Evolutionary conservation across 2,329 filamentous ascomycete genomes (phyloP).

Genomic region (Xylaria sp.): DNA sequence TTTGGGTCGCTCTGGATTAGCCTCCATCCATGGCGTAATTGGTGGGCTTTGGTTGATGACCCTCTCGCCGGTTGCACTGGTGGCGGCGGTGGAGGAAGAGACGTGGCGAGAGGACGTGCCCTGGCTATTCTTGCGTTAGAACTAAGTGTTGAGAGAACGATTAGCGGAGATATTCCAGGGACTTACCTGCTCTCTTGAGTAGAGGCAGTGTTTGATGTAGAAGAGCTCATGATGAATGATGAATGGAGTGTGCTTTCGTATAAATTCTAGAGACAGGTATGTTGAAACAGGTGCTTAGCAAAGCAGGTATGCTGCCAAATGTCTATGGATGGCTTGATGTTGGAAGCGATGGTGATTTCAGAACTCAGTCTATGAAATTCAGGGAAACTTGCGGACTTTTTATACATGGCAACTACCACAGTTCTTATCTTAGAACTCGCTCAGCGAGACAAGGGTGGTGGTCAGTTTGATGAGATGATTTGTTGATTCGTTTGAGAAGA

Average conservation of each 20-base stretch:
- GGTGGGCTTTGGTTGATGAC: not conserved
- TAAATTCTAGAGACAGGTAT: not conserved
- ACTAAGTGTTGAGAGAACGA: not conserved
- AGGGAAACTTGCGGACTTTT: not conserved
- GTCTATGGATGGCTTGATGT: not conserved
- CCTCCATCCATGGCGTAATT: not conserved
- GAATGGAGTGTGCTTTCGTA: not conserved
- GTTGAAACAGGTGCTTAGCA: not conserved
- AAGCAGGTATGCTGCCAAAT: not conserved
- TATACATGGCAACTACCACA: not conserved
- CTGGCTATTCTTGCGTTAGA: not conserved
- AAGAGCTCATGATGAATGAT: conserved; percentile 12
- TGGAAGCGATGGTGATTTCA: no score
- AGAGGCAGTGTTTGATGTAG: not conserved
- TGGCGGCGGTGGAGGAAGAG: not conserved
- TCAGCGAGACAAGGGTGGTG: not conserved
- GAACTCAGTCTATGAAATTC: not conserved
- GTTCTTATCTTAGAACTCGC: not conserved
- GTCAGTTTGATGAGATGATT: not conserved
- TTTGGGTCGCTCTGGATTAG: no score
- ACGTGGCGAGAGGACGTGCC: not conserved
- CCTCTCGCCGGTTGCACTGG: not conserved
- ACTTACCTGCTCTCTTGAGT: conserved; percentile 13
- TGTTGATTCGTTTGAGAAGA: not conserved
- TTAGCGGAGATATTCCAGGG: not conserved